phyloP scores from a whole-genome alignment of 2,329 filamentous ascomycete genomes.

The Fusarium burgessii region DNA sequence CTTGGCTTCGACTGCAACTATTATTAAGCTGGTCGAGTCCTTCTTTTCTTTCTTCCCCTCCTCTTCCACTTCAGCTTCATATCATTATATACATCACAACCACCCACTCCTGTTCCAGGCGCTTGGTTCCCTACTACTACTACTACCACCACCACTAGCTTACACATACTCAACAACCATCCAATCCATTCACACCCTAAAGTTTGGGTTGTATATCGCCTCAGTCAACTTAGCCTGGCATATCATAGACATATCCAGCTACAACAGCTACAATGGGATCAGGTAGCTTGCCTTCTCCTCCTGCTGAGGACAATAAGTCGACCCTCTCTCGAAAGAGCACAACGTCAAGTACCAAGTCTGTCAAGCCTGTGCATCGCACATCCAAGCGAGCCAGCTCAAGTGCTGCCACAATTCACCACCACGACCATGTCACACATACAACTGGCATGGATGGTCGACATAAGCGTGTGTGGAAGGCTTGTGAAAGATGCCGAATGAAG shows the following conservation, averaged over 20 bases:
- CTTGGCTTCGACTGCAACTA: slow-evolving; percentile 34
- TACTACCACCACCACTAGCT: slow-evolving; percentile 16
- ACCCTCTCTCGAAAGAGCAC: slow-evolving; percentile 54
- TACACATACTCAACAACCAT: slow-evolving; percentile 25
- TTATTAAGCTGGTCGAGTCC: slow-evolving; percentile 46
- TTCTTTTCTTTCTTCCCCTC: slow-evolving; percentile 25
- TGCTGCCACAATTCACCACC: slow-evolving; percentile 52
- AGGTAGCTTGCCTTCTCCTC: slow-evolving; percentile 63
- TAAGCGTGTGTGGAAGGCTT: slow-evolving; percentile 76
- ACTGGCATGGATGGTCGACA: slow-evolving; percentile 65
- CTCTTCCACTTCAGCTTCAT: slow-evolving; percentile 18
- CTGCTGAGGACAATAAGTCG: slow-evolving; percentile 61
- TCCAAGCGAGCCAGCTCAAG: slow-evolving; percentile 62
- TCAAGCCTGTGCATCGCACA: slow-evolving; percentile 63
- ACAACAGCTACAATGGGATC: slow-evolving; percentile 58
- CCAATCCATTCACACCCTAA: neutral
- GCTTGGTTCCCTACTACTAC: slow-evolving; percentile 26
- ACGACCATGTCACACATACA: slow-evolving; percentile 52
- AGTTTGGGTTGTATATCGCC: slow-evolving; percentile 23
- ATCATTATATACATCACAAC: slow-evolving; percentile 39
- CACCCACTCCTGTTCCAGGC: slow-evolving; percentile 28
- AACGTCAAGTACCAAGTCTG: slow-evolving; percentile 57
- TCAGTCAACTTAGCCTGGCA: slow-evolving; percentile 18
- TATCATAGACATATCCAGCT: slow-evolving; percentile 11
- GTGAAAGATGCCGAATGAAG: slow-evolving; percentile 75